Conservation (phyloP, 768 basidiomycete species). For the Russula sp. region DNA sequence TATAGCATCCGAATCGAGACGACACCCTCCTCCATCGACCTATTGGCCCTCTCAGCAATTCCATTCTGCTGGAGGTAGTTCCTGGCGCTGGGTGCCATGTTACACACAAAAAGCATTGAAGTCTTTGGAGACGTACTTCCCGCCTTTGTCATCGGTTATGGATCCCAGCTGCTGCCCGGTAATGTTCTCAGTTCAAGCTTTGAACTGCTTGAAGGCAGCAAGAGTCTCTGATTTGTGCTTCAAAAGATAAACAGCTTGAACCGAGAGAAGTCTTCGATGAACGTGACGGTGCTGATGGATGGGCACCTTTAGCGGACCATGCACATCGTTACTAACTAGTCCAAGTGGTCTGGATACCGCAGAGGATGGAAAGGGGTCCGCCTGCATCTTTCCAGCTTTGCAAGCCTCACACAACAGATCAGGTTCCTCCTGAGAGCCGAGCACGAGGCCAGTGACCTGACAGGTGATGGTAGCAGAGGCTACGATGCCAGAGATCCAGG, state of each 20-base stretch:
- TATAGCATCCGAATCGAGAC: no score
- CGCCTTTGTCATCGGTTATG: conserved; percentile 25
- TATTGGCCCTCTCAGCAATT: conserved; percentile 35
- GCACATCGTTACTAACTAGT: no score
- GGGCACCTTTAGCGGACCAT: no score
- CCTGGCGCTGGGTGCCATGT: conserved; percentile 17
- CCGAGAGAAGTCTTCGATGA: background rate
- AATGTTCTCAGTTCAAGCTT: conserved; percentile 28
- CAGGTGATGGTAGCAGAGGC: background rate
- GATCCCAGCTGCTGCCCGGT: background rate
- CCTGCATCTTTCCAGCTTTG: no score
- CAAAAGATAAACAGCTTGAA: background rate
- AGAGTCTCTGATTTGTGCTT: background rate
- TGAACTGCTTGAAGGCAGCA: conserved; percentile 19
- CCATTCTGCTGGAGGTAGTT: conserved; percentile 34
- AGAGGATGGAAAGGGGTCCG: no score
- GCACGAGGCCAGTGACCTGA: background rate
- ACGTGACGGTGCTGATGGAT: no score
- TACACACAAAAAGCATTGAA: conserved; percentile 13
- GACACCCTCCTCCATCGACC: conserved; percentile 24
- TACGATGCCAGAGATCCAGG: no score
- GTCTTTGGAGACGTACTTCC: conserved; percentile 24
- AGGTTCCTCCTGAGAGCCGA: background rate
- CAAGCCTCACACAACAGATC: background rate
- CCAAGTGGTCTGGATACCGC: no score